Base-by-base conservation (phyloP, 106 monocot species). In the Allium sativum region DNA sequence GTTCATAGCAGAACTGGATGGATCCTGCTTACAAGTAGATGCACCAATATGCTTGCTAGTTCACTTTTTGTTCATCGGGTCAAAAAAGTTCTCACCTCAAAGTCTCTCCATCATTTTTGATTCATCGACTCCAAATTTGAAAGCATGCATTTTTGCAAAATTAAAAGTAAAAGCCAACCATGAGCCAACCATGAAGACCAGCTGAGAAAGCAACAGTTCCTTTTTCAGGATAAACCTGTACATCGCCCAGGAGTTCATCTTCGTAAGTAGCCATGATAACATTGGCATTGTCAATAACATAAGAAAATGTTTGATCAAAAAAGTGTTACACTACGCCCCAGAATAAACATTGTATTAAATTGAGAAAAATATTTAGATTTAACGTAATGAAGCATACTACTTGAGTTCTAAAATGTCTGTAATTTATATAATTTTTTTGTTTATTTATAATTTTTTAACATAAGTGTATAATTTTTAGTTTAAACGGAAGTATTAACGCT, bases 221-320 rank as follows among this genome's bases (percentile, higher is more conserved):
- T 16, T 74, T 68, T 48, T 72, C 72, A 0, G 72, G 72, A 40
- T 72, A 72, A 18, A 72, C 72, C 54, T 72, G 72, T 11, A 64
- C 63, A 65, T 72, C 72, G 14, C 72, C 72, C 40, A 72, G 72
- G n/a, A 72, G 72, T 14, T 63, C 64, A 65, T 72, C 72, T 17
- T 72, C 72, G 42, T 72, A 72, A 12, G 72, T 72, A 14, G 72
- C 72, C 72, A 72, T 72, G 46, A 72, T 72, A 41, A 72, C 64
- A 57, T 72, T 72, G 12, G 72, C 72, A 65, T 64, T 82, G 62
- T 82, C 78, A 18, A 78, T 82, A 14, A 82, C 82, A 18, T 78
- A 70, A 16, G 56, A 59, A 52, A 78, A 82, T 12, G 78, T 78
- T 66, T 82, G 82, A 44, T 82, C n/a, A n/a, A n/a, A n/a, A n/a